These are phyloP conservation scores for Avena atlantica DNA, from an alignment of 176 grass and related monocot species.

Conservation along the genomic window DNA sequence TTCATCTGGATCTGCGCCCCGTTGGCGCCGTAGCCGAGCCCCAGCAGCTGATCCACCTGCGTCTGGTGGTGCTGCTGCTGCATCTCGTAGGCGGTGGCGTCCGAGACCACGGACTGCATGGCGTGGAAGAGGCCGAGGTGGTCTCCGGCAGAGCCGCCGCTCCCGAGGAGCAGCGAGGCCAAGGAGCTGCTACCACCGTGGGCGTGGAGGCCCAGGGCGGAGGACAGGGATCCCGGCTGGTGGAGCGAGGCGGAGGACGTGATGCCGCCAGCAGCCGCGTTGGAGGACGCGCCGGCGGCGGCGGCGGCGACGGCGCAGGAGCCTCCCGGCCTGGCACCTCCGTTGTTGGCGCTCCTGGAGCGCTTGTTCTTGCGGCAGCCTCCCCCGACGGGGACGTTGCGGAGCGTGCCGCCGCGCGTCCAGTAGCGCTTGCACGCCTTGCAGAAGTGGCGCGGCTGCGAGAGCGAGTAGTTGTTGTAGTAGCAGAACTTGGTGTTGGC, in stretches of 20 bases:
- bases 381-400: constrained; percentile 94
- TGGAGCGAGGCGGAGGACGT: constrained; percentile 24
- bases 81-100: constrained; percentile 51
- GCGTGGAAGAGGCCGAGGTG: constrained; percentile 62
- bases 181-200: constrained; percentile 39
- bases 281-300: not conserved
- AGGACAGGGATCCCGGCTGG: constrained; percentile 38
- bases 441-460: constrained; percentile 99
- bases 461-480: constrained; percentile 99
- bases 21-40: constrained; percentile 36
- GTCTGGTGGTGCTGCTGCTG: constrained; percentile 48
- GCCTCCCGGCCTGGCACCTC: constrained; percentile 4
- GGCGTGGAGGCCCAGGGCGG: constrained; percentile 44
- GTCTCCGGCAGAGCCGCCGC: constrained; percentile 29
- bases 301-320: not conserved
- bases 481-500: constrained; percentile 99
- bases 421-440: constrained; percentile 99
- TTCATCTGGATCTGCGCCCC: constrained; percentile 55
- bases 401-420: constrained; percentile 95
- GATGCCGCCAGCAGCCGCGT: not conserved
- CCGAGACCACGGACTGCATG: constrained; percentile 60
- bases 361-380: constrained; percentile 98
- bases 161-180: constrained; percentile 55
- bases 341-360: constrained; percentile 43
- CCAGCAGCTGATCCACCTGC: constrained; percentile 59